Base-by-base conservation (phyloP, 768 basidiomycete genomes). In the Phlegmacium glaucopus region DNA sequence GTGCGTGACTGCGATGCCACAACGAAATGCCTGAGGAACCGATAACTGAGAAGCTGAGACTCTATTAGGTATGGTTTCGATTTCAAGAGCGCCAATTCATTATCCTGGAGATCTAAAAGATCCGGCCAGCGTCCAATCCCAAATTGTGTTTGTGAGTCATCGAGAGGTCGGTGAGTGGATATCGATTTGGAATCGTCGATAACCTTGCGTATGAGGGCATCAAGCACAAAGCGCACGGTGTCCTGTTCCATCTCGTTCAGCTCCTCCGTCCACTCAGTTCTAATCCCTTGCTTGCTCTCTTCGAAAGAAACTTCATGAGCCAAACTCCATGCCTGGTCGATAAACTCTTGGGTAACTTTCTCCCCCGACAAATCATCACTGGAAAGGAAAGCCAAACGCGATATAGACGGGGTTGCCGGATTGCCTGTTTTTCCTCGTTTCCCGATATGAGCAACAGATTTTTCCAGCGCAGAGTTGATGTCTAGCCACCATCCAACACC, bases 201-300 rank as follows among this genome's bases (percentile, higher is more conserved):
- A 53, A 72, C 69, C 53, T 73, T 72, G 41, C 67, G 66, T 25
- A 82, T 61, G 17, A 83, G 64, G 1, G 72, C 80, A 27, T 74
- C 75, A 13, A 76, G 63, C n/a, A 81, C 64, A 56, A 74, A 82
- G 35, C 77, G 75, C 42, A 74, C 77, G n/a, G 72, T 78, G 53
- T 83, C 81, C 15, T 81, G 60, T 59, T 83, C 82, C 55, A 77
- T 66, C 38, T 81, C 79, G 29, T 72, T 69, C 38, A 83, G 61
- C 10, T 56, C 50, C 47, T 67, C 49, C 10, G 53, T 51, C 48
- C 46, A 49, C n/a, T 30, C 41, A n/a, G 41, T 32, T 35, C 44
- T 48, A 35, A 30, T 25, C 7, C 29, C 44, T 8, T 39, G 32
- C 7, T 48, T 47, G 18, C 29, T 47, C 27, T 53, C 30, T 12